A percentile compares a stretch with the other conserved stretches of the same genome.
These are phyloP conservation scores for Globisporangium paddicum DNA, from an alignment of 352 stramenopile genomes.

Conservation along the genomic window DNA sequence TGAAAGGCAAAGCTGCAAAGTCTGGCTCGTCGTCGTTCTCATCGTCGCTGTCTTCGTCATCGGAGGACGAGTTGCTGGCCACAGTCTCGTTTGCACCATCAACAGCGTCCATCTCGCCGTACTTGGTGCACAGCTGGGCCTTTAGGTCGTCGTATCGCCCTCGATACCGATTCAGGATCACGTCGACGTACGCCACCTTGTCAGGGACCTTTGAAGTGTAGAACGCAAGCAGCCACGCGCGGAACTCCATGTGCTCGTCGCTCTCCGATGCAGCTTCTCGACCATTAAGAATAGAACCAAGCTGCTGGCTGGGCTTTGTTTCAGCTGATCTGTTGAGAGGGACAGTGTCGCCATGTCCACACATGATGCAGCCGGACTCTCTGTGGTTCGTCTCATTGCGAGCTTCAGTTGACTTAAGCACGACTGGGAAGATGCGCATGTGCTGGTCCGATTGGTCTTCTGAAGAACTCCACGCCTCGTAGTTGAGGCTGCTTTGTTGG, in stretches of 20 bases:
- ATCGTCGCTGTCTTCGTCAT: conserved; percentile 8
- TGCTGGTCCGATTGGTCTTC: conserved; percentile 27
- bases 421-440: conserved; percentile 24
- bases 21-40: neutral
- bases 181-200: conserved; percentile 52
- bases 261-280: conserved; percentile 13
- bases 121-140: conserved; percentile 44
- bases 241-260: conserved; percentile 26
- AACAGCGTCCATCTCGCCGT: conserved; percentile 21
- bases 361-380: conserved; percentile 2
- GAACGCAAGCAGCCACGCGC: conserved; percentile 42
- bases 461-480: conserved; percentile 17
- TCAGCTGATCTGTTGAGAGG: neutral
- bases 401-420: neutral
- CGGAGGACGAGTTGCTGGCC: conserved; percentile 12
- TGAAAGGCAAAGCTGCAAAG: conserved; percentile 22
- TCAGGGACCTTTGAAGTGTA: conserved; percentile 38
- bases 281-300: neutral
- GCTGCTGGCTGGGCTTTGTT: neutral
- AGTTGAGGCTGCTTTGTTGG: conserved; percentile 8
- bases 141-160: conserved; percentile 53
- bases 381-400: neutral
- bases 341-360: neutral
- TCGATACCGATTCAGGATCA: conserved; percentile 53
- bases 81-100: neutral